These are phyloP conservation scores for Neoascochyta sp. DNA, from an alignment of 2,329 filamentous ascomycete genomes.

Conservation along the genomic window DNA sequence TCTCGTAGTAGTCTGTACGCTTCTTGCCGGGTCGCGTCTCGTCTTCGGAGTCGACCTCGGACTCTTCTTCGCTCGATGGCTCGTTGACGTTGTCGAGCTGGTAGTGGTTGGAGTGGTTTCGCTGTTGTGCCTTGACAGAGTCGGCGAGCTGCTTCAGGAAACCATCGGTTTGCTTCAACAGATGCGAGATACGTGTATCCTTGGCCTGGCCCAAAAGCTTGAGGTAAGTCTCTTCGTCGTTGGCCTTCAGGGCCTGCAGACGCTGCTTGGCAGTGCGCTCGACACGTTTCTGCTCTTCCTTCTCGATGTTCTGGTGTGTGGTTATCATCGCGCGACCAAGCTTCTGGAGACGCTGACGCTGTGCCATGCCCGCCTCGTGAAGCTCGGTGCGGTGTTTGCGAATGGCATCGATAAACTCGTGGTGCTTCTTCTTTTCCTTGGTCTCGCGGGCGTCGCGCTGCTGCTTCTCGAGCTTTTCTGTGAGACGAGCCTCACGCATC, in stretches of 20 bases:
- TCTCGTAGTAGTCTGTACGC: conserved; percentile 98
- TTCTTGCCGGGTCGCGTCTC: conserved; percentile 62
- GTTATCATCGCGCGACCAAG: conserved; percentile 82
- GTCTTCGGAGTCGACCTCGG: conserved; percentile 63
- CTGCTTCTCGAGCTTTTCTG: conserved; percentile 98
- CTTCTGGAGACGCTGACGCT: conserved; percentile 75
- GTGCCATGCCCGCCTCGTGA: conserved; percentile 60
- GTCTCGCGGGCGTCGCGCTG: conserved; percentile 94
- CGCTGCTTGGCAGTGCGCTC: conserved; percentile 98
- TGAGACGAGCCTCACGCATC: conserved; percentile 89
- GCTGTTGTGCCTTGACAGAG: conserved; percentile 91
- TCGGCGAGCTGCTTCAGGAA: conserved; percentile 94
- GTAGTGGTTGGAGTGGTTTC: conserved; percentile 74
- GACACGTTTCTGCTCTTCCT: conserved; percentile 97
- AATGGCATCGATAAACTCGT: conserved; percentile 85
- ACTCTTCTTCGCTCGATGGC: conserved; percentile 51
- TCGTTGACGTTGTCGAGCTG: conserved; percentile 59
- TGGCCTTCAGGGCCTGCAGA: conserved; percentile 96
- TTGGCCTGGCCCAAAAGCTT: conserved; percentile 97
- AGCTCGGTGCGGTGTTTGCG: conserved; percentile 78
- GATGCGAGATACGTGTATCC: conserved; percentile 96
- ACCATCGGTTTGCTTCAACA: conserved; percentile 94
- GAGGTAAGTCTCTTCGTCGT: conserved; percentile 98
- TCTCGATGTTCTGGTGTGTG: conserved; percentile 95
- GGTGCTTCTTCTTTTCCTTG: conserved; percentile 96